A percentile compares a stretch with the other conserved stretches of the same genome.
These are phyloP conservation scores for Tricholoma hemisulphureum DNA, from an alignment of 768 basidiomycete genomes.

Conservation along the genomic window DNA sequence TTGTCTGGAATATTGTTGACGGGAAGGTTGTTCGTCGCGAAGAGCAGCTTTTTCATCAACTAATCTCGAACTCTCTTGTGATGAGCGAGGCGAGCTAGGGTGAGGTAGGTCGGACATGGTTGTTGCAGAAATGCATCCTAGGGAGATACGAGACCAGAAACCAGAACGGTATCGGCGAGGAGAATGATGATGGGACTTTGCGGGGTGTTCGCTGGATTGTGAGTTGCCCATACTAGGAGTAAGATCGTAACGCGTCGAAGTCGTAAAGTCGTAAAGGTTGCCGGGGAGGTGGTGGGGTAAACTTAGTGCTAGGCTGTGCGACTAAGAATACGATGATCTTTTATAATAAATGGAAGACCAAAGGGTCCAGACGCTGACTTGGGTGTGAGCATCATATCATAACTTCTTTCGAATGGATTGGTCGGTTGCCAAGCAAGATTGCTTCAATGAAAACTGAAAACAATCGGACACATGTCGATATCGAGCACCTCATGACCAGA, in stretches of 20 bases:
- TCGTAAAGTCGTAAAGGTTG: not conserved
- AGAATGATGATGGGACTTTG: slow-evolving; percentile 16
- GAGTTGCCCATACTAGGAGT: slow-evolving; percentile 37
- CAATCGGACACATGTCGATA: too few relatives aligned
- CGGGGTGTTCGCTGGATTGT: slow-evolving; percentile 21
- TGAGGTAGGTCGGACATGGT: slow-evolving; percentile 34
- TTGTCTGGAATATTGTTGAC: slow-evolving; percentile 15
- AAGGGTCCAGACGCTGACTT: slow-evolving; percentile 2
- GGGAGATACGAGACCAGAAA: slow-evolving; percentile 37
- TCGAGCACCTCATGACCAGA: too few relatives aligned
- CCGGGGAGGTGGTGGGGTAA: not conserved
- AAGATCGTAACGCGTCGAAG: slow-evolving; percentile 4
- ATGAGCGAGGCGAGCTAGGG: slow-evolving; percentile 21
- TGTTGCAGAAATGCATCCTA: slow-evolving; percentile 39
- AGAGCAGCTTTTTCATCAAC: slow-evolving; percentile 27
- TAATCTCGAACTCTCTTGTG: slow-evolving; percentile 40
- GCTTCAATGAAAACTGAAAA: too few relatives aligned
- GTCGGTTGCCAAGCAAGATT: too few relatives aligned
- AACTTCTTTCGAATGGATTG: too few relatives aligned
- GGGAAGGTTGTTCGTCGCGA: slow-evolving; percentile 22
- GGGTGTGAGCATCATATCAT: too few relatives aligned
- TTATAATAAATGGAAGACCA: slow-evolving; percentile 9
- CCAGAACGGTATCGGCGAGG: slow-evolving; percentile 35
- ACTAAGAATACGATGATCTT: slow-evolving; percentile 1
- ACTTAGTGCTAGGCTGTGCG: not conserved